Base-by-base conservation (phyloP, 495 filamentous ascomycete species). In the Amorphotheca resinae region DNA sequence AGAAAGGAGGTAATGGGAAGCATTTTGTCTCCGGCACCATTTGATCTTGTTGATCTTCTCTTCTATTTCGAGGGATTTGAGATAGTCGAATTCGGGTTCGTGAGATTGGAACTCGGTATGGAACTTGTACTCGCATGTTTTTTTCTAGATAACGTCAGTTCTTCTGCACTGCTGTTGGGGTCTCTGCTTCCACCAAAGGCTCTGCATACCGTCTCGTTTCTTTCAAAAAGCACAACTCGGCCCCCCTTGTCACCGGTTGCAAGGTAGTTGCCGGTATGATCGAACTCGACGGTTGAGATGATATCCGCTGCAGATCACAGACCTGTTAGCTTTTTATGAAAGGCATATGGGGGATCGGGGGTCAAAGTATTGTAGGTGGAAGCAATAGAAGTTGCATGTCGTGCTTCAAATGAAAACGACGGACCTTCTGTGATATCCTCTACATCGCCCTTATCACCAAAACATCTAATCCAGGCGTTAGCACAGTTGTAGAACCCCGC, bases 41-140 rank as follows among this genome's bases (percentile, higher is more conserved):
- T 96, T 98, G 64, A 98, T 98, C 71, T 98, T 98, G 73, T 98
- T 98, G 74, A 98, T 98, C 70, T 98, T 98, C 67, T 98, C 91
- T 73, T 98, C 91, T 53, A 98, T 98, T 67, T 98, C 91, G 45
- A 98, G 73, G 16, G 91, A 98, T 67, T 98, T 98, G 44, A 98
- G 76, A 62, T 98, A 98, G 59, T 98, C 91, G 63, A 98, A 98
- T 62, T 98, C 91, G 16, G 91, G 91, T 61, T 98, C 91, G 64
- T 98, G 91, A 41, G 91, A 98, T 72, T 98, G 91, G 49, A 98
- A 98, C 59, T 98, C 91, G 56, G 91, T 98, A 61, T 98, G 91
- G 64, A 98, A 98, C 63, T 98, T 98, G 73, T 98, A 98, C 64
- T 98, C 91, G 74, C 91, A 98, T 11, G 91, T 95, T 81, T 96